Conservation (phyloP, 2,329 filamentous ascomycete genomes). For the Hypoxylon sp. region DNA sequence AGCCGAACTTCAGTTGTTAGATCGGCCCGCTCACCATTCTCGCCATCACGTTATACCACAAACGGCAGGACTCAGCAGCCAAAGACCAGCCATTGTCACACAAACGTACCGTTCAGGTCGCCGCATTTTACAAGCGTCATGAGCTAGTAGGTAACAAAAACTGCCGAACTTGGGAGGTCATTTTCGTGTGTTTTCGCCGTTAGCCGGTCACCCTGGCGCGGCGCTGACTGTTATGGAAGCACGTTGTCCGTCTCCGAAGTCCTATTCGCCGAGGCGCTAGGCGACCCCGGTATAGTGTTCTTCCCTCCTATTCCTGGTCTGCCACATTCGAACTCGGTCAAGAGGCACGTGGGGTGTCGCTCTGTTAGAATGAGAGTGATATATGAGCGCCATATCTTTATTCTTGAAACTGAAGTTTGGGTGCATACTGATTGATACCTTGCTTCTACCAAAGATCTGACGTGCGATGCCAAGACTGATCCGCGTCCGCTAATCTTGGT, state of each 20-base stretch:
- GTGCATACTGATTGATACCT: no score
- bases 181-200: background rate
- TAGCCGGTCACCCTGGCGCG: constrained; percentile 8
- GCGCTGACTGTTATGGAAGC: constrained; percentile 5
- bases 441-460: no score
- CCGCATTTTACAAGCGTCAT: background rate
- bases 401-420: no score
- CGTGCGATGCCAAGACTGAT: no score
- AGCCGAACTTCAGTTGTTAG: constrained; percentile 2
- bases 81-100: background rate
- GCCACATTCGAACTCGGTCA: constrained; percentile 3
- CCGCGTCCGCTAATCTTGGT: no score
- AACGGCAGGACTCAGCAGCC: constrained; percentile 14
- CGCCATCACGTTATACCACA: constrained; percentile 6
- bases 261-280: constrained; percentile 28
- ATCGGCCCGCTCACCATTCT: constrained; percentile 2
- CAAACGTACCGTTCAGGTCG: background rate
- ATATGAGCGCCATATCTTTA: no score
- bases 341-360: constrained; percentile 15
- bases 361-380: background rate
- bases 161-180: constrained; percentile 27
- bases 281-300: background rate
- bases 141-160: constrained; percentile 1
- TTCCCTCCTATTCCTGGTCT: no score
- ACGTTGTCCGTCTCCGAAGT: constrained; percentile 21